Percentiles rank a stretch among this genome's conserved stretches.
These are phyloP conservation scores for Paraglomus occultum DNA, from an alignment of 192 early-diverging fungal species.

Conservation along the genomic window DNA sequence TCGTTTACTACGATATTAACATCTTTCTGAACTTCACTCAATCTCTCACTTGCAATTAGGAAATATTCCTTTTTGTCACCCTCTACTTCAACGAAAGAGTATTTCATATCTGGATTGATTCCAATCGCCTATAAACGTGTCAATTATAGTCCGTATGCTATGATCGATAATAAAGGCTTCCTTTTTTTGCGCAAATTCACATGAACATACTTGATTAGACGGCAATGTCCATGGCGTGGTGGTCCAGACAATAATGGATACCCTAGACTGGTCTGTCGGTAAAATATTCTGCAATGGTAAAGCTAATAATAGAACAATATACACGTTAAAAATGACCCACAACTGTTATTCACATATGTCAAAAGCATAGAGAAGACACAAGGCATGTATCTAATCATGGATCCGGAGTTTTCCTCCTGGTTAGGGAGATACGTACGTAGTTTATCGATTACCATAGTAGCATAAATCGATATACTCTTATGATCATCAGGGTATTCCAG, in stretches of 20 bases:
- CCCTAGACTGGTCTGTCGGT: slow-evolving; percentile 25
- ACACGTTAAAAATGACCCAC: too few relatives aligned
- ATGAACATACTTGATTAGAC: slow-evolving; percentile 52
- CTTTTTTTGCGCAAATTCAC: background rate
- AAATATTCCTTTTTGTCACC: slow-evolving; percentile 30
- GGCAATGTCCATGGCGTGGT: slow-evolving; percentile 84
- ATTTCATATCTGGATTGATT: slow-evolving; percentile 62
- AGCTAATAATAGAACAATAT: slow-evolving; percentile 9
- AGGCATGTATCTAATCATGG: background rate
- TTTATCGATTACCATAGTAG: slow-evolving; percentile 54
- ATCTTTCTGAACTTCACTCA: slow-evolving; percentile 32
- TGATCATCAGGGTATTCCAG: slow-evolving; percentile 79
- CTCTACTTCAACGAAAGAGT: slow-evolving; percentile 45
- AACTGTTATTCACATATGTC: background rate
- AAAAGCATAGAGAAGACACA: background rate
- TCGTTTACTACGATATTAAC: slow-evolving; percentile 6
- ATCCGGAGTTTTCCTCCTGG: background rate
- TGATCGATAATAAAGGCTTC: background rate
- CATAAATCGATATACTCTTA: slow-evolving; percentile 66
- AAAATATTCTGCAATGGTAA: slow-evolving; percentile 20
- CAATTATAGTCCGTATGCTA: background rate
- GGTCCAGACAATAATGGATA: slow-evolving; percentile 66
- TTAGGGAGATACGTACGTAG: slow-evolving; percentile 35
- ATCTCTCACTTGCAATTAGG: slow-evolving; percentile 45
- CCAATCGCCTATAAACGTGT: slow-evolving; percentile 50